Evolutionary conservation across 2,329 filamentous ascomycete genomes (phyloP).

Genomic region (Hymenoscyphus repandus): DNA sequence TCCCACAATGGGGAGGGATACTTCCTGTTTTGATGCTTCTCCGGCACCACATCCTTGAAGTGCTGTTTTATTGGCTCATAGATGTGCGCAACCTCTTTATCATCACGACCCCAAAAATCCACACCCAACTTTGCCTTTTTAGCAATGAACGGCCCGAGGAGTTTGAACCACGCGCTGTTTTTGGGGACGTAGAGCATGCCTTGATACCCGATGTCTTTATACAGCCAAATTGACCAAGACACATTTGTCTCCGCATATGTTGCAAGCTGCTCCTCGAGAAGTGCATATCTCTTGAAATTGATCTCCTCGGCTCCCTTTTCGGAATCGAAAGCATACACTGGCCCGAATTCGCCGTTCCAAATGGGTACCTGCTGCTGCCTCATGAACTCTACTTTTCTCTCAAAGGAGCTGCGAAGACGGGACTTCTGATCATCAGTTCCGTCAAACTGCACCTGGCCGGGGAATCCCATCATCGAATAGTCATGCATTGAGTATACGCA

Average conservation of each 20-base stretch:
- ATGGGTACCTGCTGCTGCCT: constrained; percentile 36
- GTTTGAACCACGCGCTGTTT: constrained; percentile 46
- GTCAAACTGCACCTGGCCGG: constrained; percentile 36
- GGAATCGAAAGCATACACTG: constrained; percentile 33
- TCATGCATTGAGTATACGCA: constrained; percentile 49
- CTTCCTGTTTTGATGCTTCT: constrained; percentile 35
- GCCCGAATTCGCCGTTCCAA: constrained; percentile 49
- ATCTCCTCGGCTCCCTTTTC: constrained; percentile 33
- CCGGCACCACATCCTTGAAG: not conserved
- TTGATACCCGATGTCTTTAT: too few species aligned
- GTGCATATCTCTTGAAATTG: constrained; percentile 40
- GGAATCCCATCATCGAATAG: constrained; percentile 48
- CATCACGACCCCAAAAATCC: constrained; percentile 49
- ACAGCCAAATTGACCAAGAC: constrained; percentile 56
- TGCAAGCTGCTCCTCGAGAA: constrained; percentile 42
- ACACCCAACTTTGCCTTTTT: constrained; percentile 50
- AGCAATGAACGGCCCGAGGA: constrained; percentile 45
- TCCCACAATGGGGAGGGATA: constrained; percentile 44
- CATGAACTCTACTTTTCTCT: constrained; percentile 42
- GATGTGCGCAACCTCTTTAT: too few species aligned
- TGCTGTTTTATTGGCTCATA: constrained; percentile 31
- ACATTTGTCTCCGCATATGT: constrained; percentile 48
- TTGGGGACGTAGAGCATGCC: too few species aligned
- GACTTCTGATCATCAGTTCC: constrained; percentile 39
- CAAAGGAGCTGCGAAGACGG: constrained; percentile 36